Evolutionary conservation across 2,329 filamentous ascomycete genomes (phyloP).

Genomic region (Ascochyta koolunga): DNA sequence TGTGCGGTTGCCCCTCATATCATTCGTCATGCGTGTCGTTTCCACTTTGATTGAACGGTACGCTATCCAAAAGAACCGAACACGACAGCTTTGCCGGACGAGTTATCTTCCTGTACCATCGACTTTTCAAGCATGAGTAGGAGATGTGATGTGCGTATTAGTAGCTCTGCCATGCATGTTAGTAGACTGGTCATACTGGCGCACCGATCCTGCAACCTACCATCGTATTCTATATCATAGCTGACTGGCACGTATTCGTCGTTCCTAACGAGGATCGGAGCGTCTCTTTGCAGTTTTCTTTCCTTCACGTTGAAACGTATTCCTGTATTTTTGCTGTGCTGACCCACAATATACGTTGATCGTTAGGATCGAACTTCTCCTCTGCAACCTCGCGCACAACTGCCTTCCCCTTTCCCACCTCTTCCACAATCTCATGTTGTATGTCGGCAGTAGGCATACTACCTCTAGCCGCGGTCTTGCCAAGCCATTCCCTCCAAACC

Average conservation of each 20-base stretch:
- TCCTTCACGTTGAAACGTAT: constrained; percentile 69
- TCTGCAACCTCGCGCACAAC: constrained; percentile 18
- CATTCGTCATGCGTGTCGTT: neutral
- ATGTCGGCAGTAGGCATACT: constrained; percentile 18
- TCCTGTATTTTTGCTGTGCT: constrained; percentile 68
- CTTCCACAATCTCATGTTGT: constrained; percentile 29
- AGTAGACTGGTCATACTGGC: neutral
- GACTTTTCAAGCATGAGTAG: constrained; percentile 66
- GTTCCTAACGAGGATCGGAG: constrained; percentile 61
- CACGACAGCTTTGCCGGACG: constrained; percentile 70
- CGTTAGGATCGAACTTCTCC: constrained; percentile 17
- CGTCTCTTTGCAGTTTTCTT: constrained; percentile 52
- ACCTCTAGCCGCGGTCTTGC: constrained; percentile 46
- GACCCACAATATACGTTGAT: constrained; percentile 68
- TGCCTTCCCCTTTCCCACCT: constrained; percentile 32
- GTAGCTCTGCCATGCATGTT: constrained; percentile 28
- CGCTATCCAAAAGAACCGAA: constrained; percentile 59
- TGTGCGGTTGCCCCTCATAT: neutral
- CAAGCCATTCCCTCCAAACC: constrained; percentile 76
- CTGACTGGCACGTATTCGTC: constrained; percentile 71
- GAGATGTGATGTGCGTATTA: constrained; percentile 42
- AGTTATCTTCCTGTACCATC: constrained; percentile 63
- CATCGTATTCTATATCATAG: constrained; percentile 75
- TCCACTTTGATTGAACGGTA: constrained; percentile 2
- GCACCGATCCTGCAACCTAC: constrained; percentile 52